These are phyloP conservation scores for Aspergillus ellipticus DNA, from an alignment of 495 filamentous ascomycete species.

Conservation along the genomic window DNA sequence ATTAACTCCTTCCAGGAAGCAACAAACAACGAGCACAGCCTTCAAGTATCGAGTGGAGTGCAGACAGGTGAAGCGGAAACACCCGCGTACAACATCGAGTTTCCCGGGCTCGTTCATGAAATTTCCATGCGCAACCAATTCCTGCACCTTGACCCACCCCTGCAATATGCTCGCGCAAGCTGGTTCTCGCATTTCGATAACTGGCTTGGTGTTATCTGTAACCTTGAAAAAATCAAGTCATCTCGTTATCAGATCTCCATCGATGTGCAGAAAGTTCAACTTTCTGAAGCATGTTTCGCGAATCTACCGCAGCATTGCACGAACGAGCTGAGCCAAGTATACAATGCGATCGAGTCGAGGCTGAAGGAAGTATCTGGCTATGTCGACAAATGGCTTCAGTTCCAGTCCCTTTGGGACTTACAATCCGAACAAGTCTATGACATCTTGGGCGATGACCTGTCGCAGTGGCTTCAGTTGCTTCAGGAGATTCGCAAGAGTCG, in stretches of 20 bases:
- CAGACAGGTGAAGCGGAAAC: slow-evolving; percentile 41
- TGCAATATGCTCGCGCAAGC: slow-evolving; percentile 86
- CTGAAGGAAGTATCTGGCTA: slow-evolving; percentile 72
- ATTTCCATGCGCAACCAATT: slow-evolving; percentile 95
- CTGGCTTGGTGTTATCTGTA: slow-evolving; percentile 90
- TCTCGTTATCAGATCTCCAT: slow-evolving; percentile 89
- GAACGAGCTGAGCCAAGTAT: slow-evolving; percentile 70
- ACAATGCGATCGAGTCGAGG: slow-evolving; percentile 74
- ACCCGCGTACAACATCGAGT: slow-evolving; percentile 53
- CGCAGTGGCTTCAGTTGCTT: slow-evolving; percentile 87
- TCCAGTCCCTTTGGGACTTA: slow-evolving; percentile 97
- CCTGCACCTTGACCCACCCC: slow-evolving; percentile 88
- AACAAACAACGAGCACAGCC: slow-evolving; percentile 36
- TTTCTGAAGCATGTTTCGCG: slow-evolving; percentile 71
- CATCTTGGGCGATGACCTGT: slow-evolving; percentile 82
- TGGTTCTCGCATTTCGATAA: slow-evolving; percentile 91
- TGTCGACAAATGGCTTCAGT: slow-evolving; percentile 96
- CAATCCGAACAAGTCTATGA: slow-evolving; percentile 94
- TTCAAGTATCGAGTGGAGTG: slow-evolving; percentile 19
- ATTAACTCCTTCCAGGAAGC: slow-evolving; percentile 71
- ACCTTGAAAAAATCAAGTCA: slow-evolving; percentile 86
- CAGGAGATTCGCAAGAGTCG: slow-evolving; percentile 92
- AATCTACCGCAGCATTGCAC: slow-evolving; percentile 81
- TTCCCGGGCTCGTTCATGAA: slow-evolving; percentile 69
- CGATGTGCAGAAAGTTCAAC: slow-evolving; percentile 55